Evolutionary conservation across 371 early-diverging fungal species (phyloP).

Genomic region (Mucor velutinosus): DNA sequence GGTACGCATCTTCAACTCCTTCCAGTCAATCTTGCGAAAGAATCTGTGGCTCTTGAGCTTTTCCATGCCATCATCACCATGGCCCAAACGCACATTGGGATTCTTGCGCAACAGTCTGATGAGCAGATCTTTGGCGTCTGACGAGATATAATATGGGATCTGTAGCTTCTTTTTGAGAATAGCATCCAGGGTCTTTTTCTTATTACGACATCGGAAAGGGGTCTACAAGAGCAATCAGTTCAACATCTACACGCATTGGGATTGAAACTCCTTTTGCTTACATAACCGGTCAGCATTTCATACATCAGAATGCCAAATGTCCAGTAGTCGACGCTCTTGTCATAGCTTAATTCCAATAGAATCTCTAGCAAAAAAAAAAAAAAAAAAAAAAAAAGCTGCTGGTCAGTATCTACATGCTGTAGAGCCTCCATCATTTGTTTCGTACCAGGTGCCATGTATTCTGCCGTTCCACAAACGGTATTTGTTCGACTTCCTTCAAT

Average conservation of each 20-base stretch:
- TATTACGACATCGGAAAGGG: conserved; percentile 78
- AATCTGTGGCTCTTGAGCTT: conserved; percentile 86
- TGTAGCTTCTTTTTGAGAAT: conserved; percentile 76
- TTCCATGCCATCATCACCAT: conserved; percentile 71
- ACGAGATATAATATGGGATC: conserved; percentile 72
- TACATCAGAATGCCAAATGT: conserved; percentile 89
- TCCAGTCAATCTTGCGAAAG: conserved; percentile 89
- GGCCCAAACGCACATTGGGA: conserved; percentile 66
- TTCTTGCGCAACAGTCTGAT: conserved; percentile 71
- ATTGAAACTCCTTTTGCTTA: conserved; percentile 17
- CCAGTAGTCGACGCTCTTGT: conserved; percentile 93
- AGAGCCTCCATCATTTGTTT: not conserved
- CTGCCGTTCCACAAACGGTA: conserved; percentile 92
- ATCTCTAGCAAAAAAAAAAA: conserved; percentile 57
- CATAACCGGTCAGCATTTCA: conserved; percentile 81
- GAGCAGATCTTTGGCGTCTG: conserved; percentile 67
- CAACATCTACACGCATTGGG: not conserved
- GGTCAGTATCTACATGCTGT: not conserved
- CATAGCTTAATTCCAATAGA: conserved; percentile 79
- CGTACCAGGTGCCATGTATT: conserved; percentile 70
- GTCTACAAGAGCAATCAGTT: conserved; percentile 36
- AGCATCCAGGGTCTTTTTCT: conserved; percentile 77
- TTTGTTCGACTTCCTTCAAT: conserved; percentile 68
- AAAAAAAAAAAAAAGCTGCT: no score
- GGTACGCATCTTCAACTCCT: conserved; percentile 60